Conservation (phyloP, 163 green algal genomes). For the Chlorella variabilis region DNA sequence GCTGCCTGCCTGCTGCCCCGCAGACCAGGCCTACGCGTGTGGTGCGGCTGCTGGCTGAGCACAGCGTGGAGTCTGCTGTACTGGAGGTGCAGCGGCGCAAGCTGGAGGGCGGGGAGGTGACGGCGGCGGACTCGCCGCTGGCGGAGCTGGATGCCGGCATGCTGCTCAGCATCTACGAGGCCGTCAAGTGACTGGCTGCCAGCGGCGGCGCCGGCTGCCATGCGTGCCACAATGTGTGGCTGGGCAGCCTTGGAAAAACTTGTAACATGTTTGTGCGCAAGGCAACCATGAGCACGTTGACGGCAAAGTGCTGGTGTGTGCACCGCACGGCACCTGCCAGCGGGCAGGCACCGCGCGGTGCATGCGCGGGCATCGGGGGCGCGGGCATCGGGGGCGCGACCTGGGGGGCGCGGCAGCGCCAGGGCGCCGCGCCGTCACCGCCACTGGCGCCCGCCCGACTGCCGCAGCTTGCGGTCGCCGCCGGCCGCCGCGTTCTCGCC, state of each 20-base stretch:
- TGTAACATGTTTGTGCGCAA: too few relatives aligned
- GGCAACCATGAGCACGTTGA: not conserved
- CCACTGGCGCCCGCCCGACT: constrained; percentile 24
- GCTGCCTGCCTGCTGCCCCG: not conserved
- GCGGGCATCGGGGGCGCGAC: too few relatives aligned
- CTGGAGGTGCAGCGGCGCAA: constrained; percentile 41
- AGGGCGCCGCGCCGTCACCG: not conserved
- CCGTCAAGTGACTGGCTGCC: constrained; percentile 13
- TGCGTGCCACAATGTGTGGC: too few relatives aligned
- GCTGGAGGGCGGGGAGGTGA: constrained; percentile 26
- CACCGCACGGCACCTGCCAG: too few relatives aligned
- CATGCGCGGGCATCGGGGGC: too few relatives aligned
- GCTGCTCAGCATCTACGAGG: constrained; percentile 36
- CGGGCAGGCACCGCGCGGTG: too few relatives aligned
- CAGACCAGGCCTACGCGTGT: constrained; percentile 61
- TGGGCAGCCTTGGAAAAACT: too few relatives aligned
- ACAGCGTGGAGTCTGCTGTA: constrained; percentile 58
- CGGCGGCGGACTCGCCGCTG: constrained; percentile 6
- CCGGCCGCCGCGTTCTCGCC: not conserved
- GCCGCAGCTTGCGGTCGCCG: not conserved
- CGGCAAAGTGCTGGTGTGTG: not conserved
- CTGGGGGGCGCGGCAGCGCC: not conserved
- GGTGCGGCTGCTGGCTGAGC: constrained; percentile 57
- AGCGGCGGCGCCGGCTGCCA: too few relatives aligned
- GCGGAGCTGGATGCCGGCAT: constrained; percentile 38